phyloP scores from a whole-genome alignment of 352 stramenopile genomes.

The Pythium dissimile region DNA sequence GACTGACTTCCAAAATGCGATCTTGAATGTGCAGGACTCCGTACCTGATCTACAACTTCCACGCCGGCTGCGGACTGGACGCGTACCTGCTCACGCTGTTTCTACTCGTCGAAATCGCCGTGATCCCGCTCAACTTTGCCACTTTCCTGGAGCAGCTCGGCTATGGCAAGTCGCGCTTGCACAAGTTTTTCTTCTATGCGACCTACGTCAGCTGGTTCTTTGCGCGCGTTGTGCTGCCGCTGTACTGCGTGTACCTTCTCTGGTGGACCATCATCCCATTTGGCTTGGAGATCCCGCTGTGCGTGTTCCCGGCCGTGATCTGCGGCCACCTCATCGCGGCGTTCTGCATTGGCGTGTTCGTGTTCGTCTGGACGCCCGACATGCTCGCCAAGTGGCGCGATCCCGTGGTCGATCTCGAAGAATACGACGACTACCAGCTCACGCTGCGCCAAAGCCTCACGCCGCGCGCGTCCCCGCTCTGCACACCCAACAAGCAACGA shows the following conservation, averaged over 20 bases:
- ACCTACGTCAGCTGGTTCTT: conserved; percentile 80
- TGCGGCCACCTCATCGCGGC: conserved; percentile 78
- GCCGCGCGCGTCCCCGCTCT: conserved; percentile 56
- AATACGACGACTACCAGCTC: conserved; percentile 76
- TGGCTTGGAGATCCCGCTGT: conserved; percentile 38
- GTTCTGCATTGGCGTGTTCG: conserved; percentile 79
- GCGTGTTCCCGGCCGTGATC: conserved; percentile 56
- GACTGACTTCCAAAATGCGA: neutral
- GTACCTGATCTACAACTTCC: conserved; percentile 83
- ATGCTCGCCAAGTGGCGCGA: conserved; percentile 72
- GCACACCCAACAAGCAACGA: conserved; percentile 24
- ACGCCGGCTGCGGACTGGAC: conserved; percentile 66
- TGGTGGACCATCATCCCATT: conserved; percentile 70
- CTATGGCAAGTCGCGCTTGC: conserved; percentile 53
- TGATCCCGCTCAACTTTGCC: conserved; percentile 79
- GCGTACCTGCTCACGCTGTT: conserved; percentile 80
- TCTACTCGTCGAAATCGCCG: conserved; percentile 79
- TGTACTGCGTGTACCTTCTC: conserved; percentile 80
- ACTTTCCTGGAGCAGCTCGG: conserved; percentile 79
- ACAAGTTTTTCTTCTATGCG: conserved; percentile 66
- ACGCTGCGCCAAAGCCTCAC: conserved; percentile 77
- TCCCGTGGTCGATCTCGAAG: conserved; percentile 61
- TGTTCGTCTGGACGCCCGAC: conserved; percentile 82
- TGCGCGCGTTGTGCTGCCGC: conserved; percentile 64
- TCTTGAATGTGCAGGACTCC: conserved; percentile 38